phyloP scores from a whole-genome alignment of 2,329 filamentous ascomycete species.

The Alternaria triticimaculans region DNA sequence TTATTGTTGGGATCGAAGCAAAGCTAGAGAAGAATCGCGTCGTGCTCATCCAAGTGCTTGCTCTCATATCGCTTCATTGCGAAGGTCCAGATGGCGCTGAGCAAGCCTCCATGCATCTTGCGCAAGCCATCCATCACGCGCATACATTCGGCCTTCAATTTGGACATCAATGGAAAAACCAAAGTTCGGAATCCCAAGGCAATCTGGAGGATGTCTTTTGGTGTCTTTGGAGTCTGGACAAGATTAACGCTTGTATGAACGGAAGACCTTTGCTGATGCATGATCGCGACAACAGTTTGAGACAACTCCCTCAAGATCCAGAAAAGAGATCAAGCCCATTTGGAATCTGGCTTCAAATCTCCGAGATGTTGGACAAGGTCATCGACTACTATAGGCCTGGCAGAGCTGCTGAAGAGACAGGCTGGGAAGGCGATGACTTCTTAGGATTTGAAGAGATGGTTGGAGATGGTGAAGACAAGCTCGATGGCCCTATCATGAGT shows the following conservation, averaged over 20 bases:
- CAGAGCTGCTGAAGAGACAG: conserved; percentile 49
- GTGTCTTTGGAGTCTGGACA: conserved; percentile 58
- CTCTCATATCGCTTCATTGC: conserved; percentile 55
- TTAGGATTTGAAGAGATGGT: conserved; percentile 56
- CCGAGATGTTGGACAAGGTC: conserved; percentile 55
- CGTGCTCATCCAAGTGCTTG: conserved; percentile 55
- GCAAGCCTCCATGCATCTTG: conserved; percentile 55
- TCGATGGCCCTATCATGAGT: conserved; percentile 48
- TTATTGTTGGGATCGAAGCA: conserved; percentile 51
- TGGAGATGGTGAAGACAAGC: conserved; percentile 47
- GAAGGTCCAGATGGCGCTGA: conserved; percentile 57
- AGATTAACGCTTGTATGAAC: conserved; percentile 56
- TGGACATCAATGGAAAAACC: conserved; percentile 48
- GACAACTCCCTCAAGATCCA: conserved; percentile 49
- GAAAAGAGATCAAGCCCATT: conserved; percentile 56
- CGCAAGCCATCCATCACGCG: conserved; percentile 58
- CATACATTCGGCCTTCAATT: conserved; percentile 58
- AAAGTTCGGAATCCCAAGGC: conserved; percentile 47
- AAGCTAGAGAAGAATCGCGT: conserved; percentile 55
- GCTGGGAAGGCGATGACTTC: conserved; percentile 56
- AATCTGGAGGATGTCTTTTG: conserved; percentile 57
- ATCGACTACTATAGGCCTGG: conserved; percentile 57
- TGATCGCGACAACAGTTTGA: conserved; percentile 56
- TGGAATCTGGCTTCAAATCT: conserved; percentile 56
- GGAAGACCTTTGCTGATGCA: conserved; percentile 57